Percentiles rank a stretch among this genome's conserved stretches.
Conservation (phyloP, 2,329 filamentous ascomycete genomes). For the Chrysoporthe deuterocubensis region DNA sequence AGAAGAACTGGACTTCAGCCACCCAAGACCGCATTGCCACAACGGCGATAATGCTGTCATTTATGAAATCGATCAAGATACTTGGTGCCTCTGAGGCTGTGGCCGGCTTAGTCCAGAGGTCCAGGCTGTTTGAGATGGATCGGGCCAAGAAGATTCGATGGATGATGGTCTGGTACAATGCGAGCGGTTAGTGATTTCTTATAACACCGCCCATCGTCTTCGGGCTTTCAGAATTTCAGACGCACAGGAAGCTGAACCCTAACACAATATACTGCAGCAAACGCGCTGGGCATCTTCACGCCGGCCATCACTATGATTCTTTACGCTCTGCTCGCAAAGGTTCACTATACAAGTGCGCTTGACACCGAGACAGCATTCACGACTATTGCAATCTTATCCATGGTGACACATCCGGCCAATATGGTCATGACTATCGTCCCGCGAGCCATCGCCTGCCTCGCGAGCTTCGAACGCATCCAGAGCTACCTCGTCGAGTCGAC, state of each 20-base stretch:
- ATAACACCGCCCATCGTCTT: slow-evolving; percentile 6
- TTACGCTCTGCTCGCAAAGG: slow-evolving; percentile 37
- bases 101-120: slow-evolving; percentile 31
- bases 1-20: slow-evolving; percentile 46
- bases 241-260: neutral
- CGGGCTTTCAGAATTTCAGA: no score
- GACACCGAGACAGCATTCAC: slow-evolving; percentile 46
- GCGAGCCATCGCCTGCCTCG: slow-evolving; percentile 37
- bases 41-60: slow-evolving; percentile 40
- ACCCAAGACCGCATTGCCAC: slow-evolving; percentile 45
- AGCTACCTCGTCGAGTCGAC: slow-evolving; percentile 34
- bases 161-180: slow-evolving; percentile 47
- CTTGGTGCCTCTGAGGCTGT: slow-evolving; percentile 39
- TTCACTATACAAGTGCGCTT: slow-evolving; percentile 31
- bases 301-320: slow-evolving; percentile 44
- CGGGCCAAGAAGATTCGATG: slow-evolving; percentile 41
- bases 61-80: slow-evolving; percentile 48
- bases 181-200: slow-evolving; percentile 39
- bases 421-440: slow-evolving; percentile 49
- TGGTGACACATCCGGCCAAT: slow-evolving; percentile 48
- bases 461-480: slow-evolving; percentile 45
- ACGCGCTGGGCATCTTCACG: slow-evolving; percentile 47
- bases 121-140: slow-evolving; percentile 40
- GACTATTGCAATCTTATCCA: slow-evolving; percentile 42
- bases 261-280: slow-evolving; percentile 36